phyloP scores from a whole-genome alignment of 257 asterid genomes.

The Thymus mandschuricus region DNA sequence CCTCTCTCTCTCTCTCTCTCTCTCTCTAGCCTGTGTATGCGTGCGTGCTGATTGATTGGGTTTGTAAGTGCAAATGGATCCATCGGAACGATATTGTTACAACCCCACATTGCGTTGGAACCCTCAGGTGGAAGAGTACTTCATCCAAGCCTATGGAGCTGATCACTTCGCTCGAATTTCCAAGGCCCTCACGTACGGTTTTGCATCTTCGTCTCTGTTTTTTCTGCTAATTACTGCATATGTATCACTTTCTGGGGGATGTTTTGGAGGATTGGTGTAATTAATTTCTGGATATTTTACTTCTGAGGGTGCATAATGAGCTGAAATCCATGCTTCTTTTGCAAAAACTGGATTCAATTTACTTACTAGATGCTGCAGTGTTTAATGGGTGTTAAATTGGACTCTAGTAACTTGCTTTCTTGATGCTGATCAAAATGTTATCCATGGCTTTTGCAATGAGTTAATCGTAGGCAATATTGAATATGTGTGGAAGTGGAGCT shows the following conservation, averaged over 20 bases:
- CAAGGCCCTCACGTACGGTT: constrained; percentile 65
- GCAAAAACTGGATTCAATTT: not conserved
- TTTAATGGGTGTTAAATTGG: too few species aligned
- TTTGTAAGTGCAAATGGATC: constrained; percentile 62
- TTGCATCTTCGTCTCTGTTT: not conserved
- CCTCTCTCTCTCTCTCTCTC: constrained; percentile 11
- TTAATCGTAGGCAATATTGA: not conserved
- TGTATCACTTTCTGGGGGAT: not conserved
- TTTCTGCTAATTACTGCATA: not conserved
- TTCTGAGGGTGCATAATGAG: not conserved
- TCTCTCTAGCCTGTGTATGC: not conserved
- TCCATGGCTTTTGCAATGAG: not conserved
- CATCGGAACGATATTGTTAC: constrained; percentile 73
- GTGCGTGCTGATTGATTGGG: constrained; percentile 23
- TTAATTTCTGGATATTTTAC: not conserved
- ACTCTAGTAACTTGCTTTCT: not conserved
- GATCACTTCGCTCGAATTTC: constrained; percentile 83
- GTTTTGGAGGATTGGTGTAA: not conserved
- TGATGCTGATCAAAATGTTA: constrained; percentile 13
- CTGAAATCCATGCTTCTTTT: not conserved
- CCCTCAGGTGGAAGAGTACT: constrained; percentile 80
- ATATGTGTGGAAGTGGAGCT: constrained; percentile 8
- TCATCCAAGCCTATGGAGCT: constrained; percentile 78
- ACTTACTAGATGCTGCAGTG: not conserved
- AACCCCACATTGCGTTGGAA: constrained; percentile 79